Evolutionary conservation across 805 yeast species (phyloP).

Genomic region (Schwanniomyces vanrijiae): DNA sequence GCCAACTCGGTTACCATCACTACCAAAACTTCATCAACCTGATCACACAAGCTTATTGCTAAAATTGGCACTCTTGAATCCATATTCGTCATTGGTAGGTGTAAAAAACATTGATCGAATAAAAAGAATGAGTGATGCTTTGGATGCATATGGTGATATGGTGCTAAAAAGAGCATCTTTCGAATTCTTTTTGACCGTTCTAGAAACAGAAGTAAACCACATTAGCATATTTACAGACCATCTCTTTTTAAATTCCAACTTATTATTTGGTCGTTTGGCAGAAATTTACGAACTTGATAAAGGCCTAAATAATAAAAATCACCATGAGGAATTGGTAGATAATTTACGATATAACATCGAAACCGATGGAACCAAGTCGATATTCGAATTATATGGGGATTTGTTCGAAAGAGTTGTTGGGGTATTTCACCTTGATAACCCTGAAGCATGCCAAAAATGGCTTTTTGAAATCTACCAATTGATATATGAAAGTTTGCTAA

Average conservation of each 20-base stretch:
- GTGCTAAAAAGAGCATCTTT: constrained; percentile 6
- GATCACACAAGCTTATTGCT: neutral
- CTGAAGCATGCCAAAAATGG: constrained; percentile 9
- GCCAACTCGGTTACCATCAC: constrained; percentile 3
- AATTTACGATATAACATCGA: neutral
- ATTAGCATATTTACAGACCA: constrained; percentile 6
- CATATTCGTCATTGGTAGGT: neutral
- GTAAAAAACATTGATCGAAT: neutral
- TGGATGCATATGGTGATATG: constrained; percentile 9
- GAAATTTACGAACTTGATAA: constrained; percentile 7
- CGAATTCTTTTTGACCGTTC: constrained; percentile 4
- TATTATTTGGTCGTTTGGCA: constrained; percentile 8
- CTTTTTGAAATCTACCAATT: constrained; percentile 7
- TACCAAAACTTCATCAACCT: constrained; percentile 3
- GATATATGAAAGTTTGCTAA: constrained; percentile 5
- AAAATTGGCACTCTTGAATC: constrained; percentile 5
- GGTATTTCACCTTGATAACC: constrained; percentile 9
- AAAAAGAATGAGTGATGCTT: constrained; percentile 3
- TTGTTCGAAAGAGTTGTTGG: constrained; percentile 11
- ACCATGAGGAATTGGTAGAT: constrained; percentile 1
- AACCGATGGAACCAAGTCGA: neutral
- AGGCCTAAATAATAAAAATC: constrained; percentile 2
- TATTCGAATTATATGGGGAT: constrained; percentile 10
- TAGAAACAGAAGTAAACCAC: constrained; percentile 3
- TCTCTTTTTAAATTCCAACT: constrained; percentile 8